phyloP scores from a whole-genome alignment of 2,329 filamentous ascomycete genomes.

The Ploettnerulaceae sp. region DNA sequence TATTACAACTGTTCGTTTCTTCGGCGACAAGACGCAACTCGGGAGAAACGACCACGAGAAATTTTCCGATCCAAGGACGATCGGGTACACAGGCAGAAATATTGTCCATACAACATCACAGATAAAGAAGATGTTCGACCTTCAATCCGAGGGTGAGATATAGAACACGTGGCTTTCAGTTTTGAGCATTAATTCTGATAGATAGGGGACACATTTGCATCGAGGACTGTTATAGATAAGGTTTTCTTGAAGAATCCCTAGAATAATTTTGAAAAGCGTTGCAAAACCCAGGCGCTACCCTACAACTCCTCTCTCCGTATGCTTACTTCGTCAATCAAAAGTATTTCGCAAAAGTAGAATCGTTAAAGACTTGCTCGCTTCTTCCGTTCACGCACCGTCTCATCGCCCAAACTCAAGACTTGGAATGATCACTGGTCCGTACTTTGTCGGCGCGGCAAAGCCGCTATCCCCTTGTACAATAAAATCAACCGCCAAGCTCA shows the following conservation, averaged over 20 bases:
- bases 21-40: conserved; percentile 88
- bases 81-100: conserved; percentile 75
- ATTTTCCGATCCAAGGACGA: conserved; percentile 73
- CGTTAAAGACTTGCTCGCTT: not conserved
- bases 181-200: too few relatives aligned
- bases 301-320: conserved; percentile 16
- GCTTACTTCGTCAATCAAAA: conserved; percentile 3
- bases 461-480: conserved; percentile 89
- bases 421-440: conserved; percentile 92
- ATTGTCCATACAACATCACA: conserved; percentile 79
- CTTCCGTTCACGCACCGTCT: not conserved
- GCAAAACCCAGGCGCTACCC: conserved; percentile 13
- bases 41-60: conserved; percentile 98
- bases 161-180: too few relatives aligned
- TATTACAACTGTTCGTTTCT: conserved; percentile 94
- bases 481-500: conserved; percentile 92
- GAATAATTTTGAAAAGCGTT: not conserved
- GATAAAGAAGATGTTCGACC: conserved; percentile 74
- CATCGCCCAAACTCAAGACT: conserved; percentile 70
- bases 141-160: conserved; percentile 43
- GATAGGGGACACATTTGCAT: not conserved
- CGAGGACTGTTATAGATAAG: not conserved
- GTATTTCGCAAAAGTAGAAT: conserved; percentile 7
- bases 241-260: not conserved
- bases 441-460: conserved; percentile 83